A percentile compares a stretch with the other conserved stretches of the same genome.
phyloP scores from a whole-genome alignment of 2,329 filamentous ascomycete genomes.

The Paracoccidioides brasiliensis region DNA sequence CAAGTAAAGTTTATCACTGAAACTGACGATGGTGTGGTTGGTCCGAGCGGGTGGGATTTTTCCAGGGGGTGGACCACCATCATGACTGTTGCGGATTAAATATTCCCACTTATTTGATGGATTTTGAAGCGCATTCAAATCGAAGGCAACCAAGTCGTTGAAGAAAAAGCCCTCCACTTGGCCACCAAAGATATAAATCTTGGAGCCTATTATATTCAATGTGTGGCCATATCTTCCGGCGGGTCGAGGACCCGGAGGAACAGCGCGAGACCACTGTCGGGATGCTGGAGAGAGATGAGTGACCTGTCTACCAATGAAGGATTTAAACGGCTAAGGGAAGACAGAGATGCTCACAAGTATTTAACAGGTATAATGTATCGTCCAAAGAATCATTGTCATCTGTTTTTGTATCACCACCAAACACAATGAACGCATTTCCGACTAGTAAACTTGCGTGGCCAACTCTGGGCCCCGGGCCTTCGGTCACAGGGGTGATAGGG shows the following conservation, averaged over 20 bases:
- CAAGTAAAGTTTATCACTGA: conserved; percentile 87
- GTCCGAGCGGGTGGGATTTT: conserved; percentile 77
- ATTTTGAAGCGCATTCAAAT: conserved; percentile 86
- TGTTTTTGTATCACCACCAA: conserved; percentile 95
- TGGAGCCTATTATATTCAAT: conserved; percentile 89
- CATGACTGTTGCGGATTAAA: conserved; percentile 61
- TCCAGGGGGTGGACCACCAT: conserved; percentile 42
- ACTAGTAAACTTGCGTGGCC: conserved; percentile 89
- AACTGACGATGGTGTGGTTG: conserved; percentile 86
- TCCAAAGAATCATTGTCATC: conserved; percentile 84
- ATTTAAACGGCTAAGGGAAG: background rate
- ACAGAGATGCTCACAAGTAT: conserved; percentile 64
- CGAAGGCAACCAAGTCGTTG: conserved; percentile 91
- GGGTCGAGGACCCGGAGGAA: conserved; percentile 74
- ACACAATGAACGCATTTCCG: conserved; percentile 97
- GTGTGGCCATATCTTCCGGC: conserved; percentile 92
- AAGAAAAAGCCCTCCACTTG: conserved; percentile 97
- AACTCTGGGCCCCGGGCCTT: conserved; percentile 88
- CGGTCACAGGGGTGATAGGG: conserved; percentile 77
- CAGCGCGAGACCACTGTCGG: conserved; percentile 90
- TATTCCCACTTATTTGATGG: conserved; percentile 90
- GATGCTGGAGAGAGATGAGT: conserved; percentile 51
- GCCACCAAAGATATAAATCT: conserved; percentile 93
- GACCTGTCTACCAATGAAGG: conserved; percentile 11
- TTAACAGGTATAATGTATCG: conserved; percentile 89